Base-by-base conservation (phyloP, 208 protist genomes). In the Crithidia fasciculata region DNA sequence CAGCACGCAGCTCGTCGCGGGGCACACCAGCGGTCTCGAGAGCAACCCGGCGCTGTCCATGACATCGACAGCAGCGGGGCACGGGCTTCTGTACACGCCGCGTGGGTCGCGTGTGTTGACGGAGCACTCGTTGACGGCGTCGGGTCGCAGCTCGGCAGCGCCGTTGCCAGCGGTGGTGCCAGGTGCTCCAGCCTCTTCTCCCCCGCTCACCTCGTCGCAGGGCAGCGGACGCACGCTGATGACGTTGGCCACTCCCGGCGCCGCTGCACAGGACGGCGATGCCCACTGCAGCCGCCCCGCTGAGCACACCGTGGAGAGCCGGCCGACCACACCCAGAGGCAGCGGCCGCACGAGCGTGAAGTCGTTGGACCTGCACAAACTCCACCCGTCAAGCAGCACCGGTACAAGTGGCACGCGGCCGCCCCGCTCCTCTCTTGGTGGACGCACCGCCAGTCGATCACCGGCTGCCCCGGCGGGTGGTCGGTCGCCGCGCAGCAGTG, bases 271-370 rank as follows among this genome's bases (percentile, higher is more conserved):
- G 0, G 64, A 58, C 6, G n/a, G 49, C 3, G 64, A 69, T 5
- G n/a, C 6, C 8, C 5, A 5, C 52, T 36, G 39, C 64, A 50
- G 64, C 15, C 50, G 37, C 47, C 7, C 18, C 8, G 2, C 8
- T 12, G 50, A 56, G 8, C 50, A 58, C 36, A 9, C 5, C 43
- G 39, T 58, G 28, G 63, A 69, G 5, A 69, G 50, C 39, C 28
- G 52, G 8, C 64, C 64, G 3, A 18, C 64, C 15, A 69, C 64
- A 1, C 64, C 64, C 8, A 49, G 49, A 3, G 64, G 53, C 39
- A 69, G 64, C 12, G 64, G 53, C n/a, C 49, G 64, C 5, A 7
- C 19, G 19, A 69, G 64, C 40, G 40, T 59, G 64, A 69, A 69
- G 64, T 36, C 64, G 53, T 40, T 69, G n/a, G 52, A 69, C 45